phyloP scores from a whole-genome alignment of 2,329 filamentous ascomycete species.

The Pseudogymnoascus sp. region DNA sequence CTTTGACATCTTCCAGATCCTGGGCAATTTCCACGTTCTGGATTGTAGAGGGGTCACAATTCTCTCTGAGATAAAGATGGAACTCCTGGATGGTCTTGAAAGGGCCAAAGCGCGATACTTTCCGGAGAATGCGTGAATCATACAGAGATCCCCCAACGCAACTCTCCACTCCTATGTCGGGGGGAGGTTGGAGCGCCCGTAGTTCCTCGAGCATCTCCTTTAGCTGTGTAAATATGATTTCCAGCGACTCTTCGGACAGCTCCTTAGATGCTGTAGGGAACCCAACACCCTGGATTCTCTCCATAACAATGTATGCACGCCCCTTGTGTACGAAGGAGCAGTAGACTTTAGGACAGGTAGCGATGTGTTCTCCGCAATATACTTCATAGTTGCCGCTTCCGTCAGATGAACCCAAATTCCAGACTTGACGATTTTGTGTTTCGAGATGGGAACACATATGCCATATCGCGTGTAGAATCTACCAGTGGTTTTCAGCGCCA shows the following conservation, averaged over 20 bases:
- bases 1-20: constrained; percentile 26
- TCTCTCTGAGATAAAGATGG: constrained; percentile 26
- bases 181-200: neutral
- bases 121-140: constrained; percentile 24
- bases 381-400: constrained; percentile 36
- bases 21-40: constrained; percentile 16
- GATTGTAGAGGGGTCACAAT: constrained; percentile 22
- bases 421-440: constrained; percentile 12
- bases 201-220: constrained; percentile 14
- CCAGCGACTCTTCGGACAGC: constrained; percentile 12
- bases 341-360: constrained; percentile 39
- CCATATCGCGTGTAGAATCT: neutral
- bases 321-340: constrained; percentile 36
- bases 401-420: constrained; percentile 24
- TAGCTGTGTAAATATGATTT: constrained; percentile 11
- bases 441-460: neutral
- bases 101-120: constrained; percentile 24
- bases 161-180: neutral
- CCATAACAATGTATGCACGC: constrained; percentile 41
- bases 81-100: constrained; percentile 31
- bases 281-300: constrained; percentile 27
- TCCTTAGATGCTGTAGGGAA: constrained; percentile 14
- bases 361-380: constrained; percentile 34
- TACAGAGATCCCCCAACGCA: constrained; percentile 21
- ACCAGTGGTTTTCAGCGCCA: neutral